phyloP scores from a whole-genome alignment of 176 grass and related monocot genomes.

The Tuctoria greenei region DNA sequence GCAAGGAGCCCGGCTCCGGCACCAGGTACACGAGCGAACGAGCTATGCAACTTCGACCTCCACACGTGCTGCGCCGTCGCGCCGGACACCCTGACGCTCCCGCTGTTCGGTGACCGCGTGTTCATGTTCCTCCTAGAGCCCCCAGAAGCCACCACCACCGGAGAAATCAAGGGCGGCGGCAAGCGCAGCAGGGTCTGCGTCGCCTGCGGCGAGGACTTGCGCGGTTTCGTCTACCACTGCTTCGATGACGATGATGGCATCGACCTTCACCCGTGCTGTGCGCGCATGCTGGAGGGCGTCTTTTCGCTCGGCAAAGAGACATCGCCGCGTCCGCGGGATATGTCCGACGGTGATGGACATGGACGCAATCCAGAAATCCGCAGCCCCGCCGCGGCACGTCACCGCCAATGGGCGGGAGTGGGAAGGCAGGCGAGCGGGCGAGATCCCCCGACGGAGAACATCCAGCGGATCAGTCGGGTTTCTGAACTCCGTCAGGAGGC shows the following conservation, averaged over 20 bases:
- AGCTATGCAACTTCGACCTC: slow-evolving; percentile 19
- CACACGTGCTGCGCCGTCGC: slow-evolving; percentile 10
- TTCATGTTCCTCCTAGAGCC: slow-evolving; percentile 7
- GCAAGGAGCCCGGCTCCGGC: slow-evolving; percentile 4
- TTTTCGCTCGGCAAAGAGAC: neutral
- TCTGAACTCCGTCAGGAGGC: neutral
- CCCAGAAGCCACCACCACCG: too few species aligned
- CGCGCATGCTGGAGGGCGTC: neutral
- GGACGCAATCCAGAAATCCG: neutral
- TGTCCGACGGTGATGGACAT: neutral
- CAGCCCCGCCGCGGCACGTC: neutral
- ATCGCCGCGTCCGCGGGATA: neutral
- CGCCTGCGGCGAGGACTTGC: slow-evolving; percentile 14
- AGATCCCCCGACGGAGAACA: neutral
- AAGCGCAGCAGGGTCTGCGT: neutral
- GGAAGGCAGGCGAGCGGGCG: neutral
- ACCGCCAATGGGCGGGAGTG: neutral
- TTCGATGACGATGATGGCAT: neutral
- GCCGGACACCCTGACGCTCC: neutral
- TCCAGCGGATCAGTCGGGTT: too few species aligned
- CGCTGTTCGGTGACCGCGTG: neutral
- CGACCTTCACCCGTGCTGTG: slow-evolving; percentile 15
- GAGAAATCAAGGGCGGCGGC: neutral
- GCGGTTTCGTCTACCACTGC: neutral
- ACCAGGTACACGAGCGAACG: neutral